phyloP scores from a whole-genome alignment of 1,284 basidiomycete genomes.

The Kwoniella shivajii region DNA sequence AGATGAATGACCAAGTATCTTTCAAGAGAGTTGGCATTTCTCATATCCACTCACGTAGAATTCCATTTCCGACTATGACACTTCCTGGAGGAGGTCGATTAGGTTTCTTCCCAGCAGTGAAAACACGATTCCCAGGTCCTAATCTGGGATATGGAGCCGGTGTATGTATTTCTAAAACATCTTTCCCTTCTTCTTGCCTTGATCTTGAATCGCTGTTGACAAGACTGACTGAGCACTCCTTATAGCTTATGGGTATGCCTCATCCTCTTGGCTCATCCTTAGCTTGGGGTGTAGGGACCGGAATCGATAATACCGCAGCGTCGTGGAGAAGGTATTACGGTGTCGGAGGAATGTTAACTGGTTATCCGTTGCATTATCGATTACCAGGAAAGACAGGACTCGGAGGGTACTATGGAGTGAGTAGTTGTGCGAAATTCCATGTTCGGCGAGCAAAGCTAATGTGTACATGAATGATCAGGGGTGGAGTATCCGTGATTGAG shows the following conservation, averaged over 20 bases:
- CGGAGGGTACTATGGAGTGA: constrained; percentile 41
- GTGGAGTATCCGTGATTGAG: constrained; percentile 22
- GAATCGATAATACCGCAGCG: constrained; percentile 43
- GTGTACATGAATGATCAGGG: constrained; percentile 4
- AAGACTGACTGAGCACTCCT: neutral
- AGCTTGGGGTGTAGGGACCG: constrained; percentile 35
- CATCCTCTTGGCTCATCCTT: constrained; percentile 43
- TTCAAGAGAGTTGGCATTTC: too few species aligned
- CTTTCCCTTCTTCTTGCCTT: neutral
- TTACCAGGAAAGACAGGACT: constrained; percentile 36
- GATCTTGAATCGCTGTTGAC: neutral
- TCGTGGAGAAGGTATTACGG: constrained; percentile 42
- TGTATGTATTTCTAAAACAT: constrained; percentile 29
- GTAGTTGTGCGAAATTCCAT: too few species aligned
- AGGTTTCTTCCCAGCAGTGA: constrained; percentile 42
- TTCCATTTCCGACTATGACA: constrained; percentile 40
- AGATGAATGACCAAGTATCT: too few species aligned
- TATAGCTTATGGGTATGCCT: constrained; percentile 55
- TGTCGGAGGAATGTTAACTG: constrained; percentile 37
- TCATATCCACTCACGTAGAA: too few species aligned
- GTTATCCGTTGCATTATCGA: constrained; percentile 31
- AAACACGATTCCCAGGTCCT: constrained; percentile 37
- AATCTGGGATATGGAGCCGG: constrained; percentile 38
- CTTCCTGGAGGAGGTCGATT: constrained; percentile 41
- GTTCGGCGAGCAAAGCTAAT: neutral